Base-by-base conservation (phyloP, 2,329 filamentous ascomycete genomes). In the Hymenoscyphus salicellus region DNA sequence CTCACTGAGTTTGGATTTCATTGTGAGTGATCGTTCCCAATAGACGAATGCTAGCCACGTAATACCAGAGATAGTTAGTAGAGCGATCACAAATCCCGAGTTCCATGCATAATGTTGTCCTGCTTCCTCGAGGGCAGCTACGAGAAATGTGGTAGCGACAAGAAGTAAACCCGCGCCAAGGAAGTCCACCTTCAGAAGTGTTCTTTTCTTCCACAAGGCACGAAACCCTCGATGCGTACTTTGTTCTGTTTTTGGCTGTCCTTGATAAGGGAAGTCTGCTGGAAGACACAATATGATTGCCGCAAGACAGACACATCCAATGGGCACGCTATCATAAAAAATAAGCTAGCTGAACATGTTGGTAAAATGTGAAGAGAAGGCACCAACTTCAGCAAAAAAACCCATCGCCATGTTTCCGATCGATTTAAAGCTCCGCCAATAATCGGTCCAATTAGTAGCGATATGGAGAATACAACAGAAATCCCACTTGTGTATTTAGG, bases 1-100 rank as follows among this genome's bases (percentile, higher is more conserved):
- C 30, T 66, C 68, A 17, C 28, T 20, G 16, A 33, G 10, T 33
- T 33, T 30, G n/a, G 17, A 20, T 58, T 33, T 58, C 20, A 55
- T 28, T 11, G 49, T 55, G 20, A 14, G 5, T 26, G 11, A 11
- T 16, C 52, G 23, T 32, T 55, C 52, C 52, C 52, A 55, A 30
- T 14, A 32, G 5, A 55, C 23, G 11, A 55, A 32, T 16, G 52
- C 56, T 8, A 58, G 4, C 30, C 56, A 58, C 11, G 36, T 17
- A 23, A 38, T 6, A 7, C 56, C 30, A 5, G 56, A 38, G 3
- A 58, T 17, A 17, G 30, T 36, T 17, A 58, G 14, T 8, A 58
- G 17, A n/a, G 30, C 17, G 17, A 58, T 33, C 1, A 58, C 56
- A 38, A 33, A 20, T 32, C 8, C 56, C 20, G 56, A 33, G 4